Evolutionary conservation across 768 basidiomycete species (phyloP), one percentile per base, ranked within the genome.

Genomic region (Lentinula guzmanii): DNA sequence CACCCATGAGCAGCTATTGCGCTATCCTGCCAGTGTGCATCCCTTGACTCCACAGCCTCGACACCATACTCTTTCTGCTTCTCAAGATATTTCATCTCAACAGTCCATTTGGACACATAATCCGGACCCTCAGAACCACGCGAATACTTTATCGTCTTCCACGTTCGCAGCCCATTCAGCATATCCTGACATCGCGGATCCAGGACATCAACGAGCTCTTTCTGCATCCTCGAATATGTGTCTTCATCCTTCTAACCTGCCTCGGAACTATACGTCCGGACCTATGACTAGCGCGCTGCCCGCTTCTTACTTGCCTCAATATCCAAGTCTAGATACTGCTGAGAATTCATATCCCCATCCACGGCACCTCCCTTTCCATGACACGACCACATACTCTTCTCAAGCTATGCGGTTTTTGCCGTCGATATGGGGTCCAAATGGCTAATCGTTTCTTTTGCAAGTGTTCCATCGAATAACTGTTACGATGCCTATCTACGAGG

Each of bases 1-100:
- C 1, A 72, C 75, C 3, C 86, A 85, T 62, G 82, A 83, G 59
- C 73, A 76, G 55, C 67, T 74, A 28, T 66, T 78, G 45, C 74
- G 46, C 16, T 46, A 21, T 43, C 7, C 55, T 28, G 52, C 33
- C 21, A 15, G 50, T 37, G 45, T 39, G 15, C 41, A 15, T 39
- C 33, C 58, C 13, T 16, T 33, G 8, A 18, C 16, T 8, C 50
- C 56, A 6, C 56, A 37, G 11, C 39, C 21, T 21, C 34, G 39
- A 11, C 53, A 54, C 5, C 52, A 45, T 28, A 31, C 15, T 28
- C 13, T 41, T 21, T 61, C 61, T n/a, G 39, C 5, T 35, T 61
- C 61, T 43, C 61, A 55, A 46, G 61, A 61, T 24, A 28, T 42
- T 10, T 50, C 61, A 5, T 42, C 37, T 16, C 53, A 42, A 28